Percentiles rank a stretch among this genome's conserved stretches.
Evolutionary conservation across 1,284 basidiomycete species (phyloP).

Genomic region (Ceraceosorus guamensis): DNA sequence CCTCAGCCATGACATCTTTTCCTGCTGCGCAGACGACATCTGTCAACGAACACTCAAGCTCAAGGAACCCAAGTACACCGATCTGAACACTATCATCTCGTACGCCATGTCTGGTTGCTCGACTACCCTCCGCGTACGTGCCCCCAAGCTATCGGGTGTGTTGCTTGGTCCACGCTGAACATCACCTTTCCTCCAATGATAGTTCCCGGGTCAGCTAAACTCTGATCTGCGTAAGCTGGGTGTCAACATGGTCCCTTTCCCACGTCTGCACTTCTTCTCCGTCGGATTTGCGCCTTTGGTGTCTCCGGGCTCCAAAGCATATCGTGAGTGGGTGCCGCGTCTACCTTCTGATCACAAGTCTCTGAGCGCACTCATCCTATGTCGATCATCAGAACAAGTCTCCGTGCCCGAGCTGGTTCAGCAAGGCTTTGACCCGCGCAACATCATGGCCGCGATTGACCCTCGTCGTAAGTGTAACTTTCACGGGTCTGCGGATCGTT

Average conservation of each 20-base stretch:
- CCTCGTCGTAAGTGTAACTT: conserved; percentile 51
- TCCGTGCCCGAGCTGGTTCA: conserved; percentile 43
- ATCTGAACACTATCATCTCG: conserved; percentile 57
- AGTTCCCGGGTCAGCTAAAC: conserved; percentile 82
- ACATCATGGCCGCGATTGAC: conserved; percentile 66
- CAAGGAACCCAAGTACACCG: conserved; percentile 50
- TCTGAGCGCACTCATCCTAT: too few species aligned
- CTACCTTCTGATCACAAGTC: too few species aligned
- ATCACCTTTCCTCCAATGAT: not conserved
- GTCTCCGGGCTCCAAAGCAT: conserved; percentile 53
- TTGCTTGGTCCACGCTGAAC: not conserved
- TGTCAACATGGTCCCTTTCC: conserved; percentile 65
- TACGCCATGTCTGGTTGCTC: conserved; percentile 84
- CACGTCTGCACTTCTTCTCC: conserved; percentile 49
- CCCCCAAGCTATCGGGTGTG: conserved; percentile 59
- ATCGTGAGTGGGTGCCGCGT: too few species aligned
- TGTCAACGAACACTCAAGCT: conserved; percentile 67
- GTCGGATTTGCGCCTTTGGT: conserved; percentile 49
- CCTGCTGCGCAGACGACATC: conserved; percentile 61
- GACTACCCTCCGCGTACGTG: conserved; percentile 82
- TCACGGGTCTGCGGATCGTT: not conserved
- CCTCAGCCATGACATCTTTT: not conserved
- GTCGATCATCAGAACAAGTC: too few species aligned
- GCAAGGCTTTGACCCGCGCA: conserved; percentile 45
- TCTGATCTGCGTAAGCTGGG: conserved; percentile 87